phyloP scores from a whole-genome alignment of 2,329 filamentous ascomycete genomes.

The Epichloe baconii region DNA sequence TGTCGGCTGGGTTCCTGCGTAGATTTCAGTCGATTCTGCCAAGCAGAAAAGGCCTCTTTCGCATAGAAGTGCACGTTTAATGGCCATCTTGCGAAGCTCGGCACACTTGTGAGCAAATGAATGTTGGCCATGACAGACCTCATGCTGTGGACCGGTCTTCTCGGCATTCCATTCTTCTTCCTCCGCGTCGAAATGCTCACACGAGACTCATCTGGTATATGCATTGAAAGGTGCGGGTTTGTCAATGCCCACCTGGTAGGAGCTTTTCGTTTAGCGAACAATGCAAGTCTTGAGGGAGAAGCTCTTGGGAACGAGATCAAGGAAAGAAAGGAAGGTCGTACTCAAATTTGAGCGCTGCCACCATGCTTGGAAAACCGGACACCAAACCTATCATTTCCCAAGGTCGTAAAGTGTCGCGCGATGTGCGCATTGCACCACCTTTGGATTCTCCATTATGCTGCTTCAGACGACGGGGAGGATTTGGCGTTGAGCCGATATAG shows the following conservation, averaged over 20 bases:
- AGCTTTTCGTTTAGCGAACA: constrained; percentile 4
- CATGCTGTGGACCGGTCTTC: constrained; percentile 46
- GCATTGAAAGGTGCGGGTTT: constrained; percentile 67
- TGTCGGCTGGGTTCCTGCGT: constrained; percentile 33
- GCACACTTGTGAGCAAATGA: constrained; percentile 64
- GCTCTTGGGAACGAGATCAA: constrained; percentile 7
- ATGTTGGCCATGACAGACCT: constrained; percentile 64
- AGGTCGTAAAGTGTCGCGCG: constrained; percentile 53
- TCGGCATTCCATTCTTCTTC: constrained; percentile 41
- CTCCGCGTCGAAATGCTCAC: constrained; percentile 37
- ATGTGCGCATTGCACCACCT: constrained; percentile 72
- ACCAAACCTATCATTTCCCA: constrained; percentile 88
- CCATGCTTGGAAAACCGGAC: constrained; percentile 75
- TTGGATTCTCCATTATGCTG: constrained; percentile 82
- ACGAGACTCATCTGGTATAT: constrained; percentile 55
- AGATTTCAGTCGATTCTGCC: constrained; percentile 45
- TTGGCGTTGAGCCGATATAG: constrained; percentile 87
- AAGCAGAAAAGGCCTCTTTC: constrained; percentile 53
- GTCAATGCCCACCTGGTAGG: constrained; percentile 72
- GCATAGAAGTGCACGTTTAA: constrained; percentile 69
- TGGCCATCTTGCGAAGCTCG: constrained; percentile 75
- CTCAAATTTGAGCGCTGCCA: constrained; percentile 90
- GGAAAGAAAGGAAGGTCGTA: constrained; percentile 27
- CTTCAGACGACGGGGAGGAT: constrained; percentile 69
- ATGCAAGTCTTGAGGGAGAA: not conserved